A percentile compares a stretch with the other conserved stretches of the same genome.
Evolutionary conservation across 257 asterid species (phyloP).

Genomic region (Nyctanthes arbortristis): DNA sequence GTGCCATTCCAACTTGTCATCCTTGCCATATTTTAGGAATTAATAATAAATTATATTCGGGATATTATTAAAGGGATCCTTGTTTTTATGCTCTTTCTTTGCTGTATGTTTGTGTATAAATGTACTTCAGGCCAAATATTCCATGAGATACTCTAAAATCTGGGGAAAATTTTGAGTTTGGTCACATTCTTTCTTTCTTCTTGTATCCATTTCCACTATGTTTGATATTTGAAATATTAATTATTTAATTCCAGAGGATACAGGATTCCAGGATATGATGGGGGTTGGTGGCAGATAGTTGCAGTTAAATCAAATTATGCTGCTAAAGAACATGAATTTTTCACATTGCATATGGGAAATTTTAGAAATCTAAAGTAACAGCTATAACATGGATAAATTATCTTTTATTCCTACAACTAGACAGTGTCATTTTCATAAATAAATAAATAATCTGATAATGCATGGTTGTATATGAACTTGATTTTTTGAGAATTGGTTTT

Average conservation of each 20-base stretch:
- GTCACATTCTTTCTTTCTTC: neutral
- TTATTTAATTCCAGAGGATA: neutral
- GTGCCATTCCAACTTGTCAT: neutral
- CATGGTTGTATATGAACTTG: too few relatives aligned
- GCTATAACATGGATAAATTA: slow-evolving; percentile 4
- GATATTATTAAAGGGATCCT: neutral
- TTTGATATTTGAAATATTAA: neutral
- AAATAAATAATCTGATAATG: neutral
- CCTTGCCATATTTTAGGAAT: neutral
- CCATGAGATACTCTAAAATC: neutral
- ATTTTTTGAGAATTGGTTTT: too few relatives aligned
- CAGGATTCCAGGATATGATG: neutral
- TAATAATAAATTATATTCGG: neutral
- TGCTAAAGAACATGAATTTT: neutral
- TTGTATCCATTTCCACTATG: neutral
- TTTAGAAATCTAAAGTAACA: neutral
- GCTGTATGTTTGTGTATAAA: neutral
- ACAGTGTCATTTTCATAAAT: neutral
- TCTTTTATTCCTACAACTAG: neutral
- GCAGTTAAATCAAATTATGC: neutral
- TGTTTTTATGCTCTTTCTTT: neutral
- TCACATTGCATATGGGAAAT: neutral
- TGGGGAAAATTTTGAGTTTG: neutral
- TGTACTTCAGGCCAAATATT: slow-evolving; percentile 6
- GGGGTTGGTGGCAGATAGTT: neutral